These are phyloP conservation scores for Phanerochaete sordida DNA, from an alignment of 768 basidiomycete species.

Conservation along the genomic window DNA sequence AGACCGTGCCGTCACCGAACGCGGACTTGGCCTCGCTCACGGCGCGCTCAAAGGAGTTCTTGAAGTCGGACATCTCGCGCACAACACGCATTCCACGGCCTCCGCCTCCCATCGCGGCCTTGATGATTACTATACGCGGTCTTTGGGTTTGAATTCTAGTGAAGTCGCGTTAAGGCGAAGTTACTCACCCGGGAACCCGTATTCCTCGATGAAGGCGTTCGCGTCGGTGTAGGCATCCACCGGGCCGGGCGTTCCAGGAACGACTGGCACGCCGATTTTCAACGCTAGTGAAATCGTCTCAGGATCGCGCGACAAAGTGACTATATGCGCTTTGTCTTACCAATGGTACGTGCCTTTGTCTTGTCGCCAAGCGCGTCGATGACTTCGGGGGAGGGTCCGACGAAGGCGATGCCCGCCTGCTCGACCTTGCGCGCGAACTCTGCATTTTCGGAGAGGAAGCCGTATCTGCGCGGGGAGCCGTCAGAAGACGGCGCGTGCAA, in stretches of 20 bases:
- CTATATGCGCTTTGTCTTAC: slow-evolving; percentile 35
- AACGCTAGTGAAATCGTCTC: slow-evolving; percentile 51
- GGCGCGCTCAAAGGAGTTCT: slow-evolving; percentile 85
- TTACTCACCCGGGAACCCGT: slow-evolving; percentile 83
- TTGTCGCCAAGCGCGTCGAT: slow-evolving; percentile 99
- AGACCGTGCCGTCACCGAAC: slow-evolving; percentile 98
- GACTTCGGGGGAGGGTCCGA: slow-evolving; percentile 93
- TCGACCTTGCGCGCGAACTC: slow-evolving; percentile 97
- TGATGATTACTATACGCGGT: slow-evolving; percentile 79
- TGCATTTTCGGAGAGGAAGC: slow-evolving; percentile 97
- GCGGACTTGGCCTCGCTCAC: slow-evolving; percentile 94
- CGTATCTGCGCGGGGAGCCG: slow-evolving; percentile 61
- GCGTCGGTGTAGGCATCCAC: slow-evolving; percentile 79
- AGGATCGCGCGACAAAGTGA: slow-evolving; percentile 1
- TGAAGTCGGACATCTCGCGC: slow-evolving; percentile 88
- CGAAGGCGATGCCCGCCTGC: slow-evolving; percentile 94
- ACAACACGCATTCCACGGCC: slow-evolving; percentile 99
- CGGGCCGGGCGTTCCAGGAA: slow-evolving; percentile 96
- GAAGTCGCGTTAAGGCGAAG: neutral
- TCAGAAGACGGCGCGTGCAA: neutral
- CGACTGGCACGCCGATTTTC: slow-evolving; percentile 89
- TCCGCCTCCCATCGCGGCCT: slow-evolving; percentile 98
- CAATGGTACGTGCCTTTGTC: slow-evolving; percentile 91
- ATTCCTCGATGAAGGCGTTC: slow-evolving; percentile 87
- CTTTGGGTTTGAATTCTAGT: slow-evolving; percentile 11